A percentile compares a stretch with the other conserved stretches of the same genome.
These are phyloP conservation scores for Orbilia javanica DNA, from an alignment of 2,329 filamentous ascomycete species.

Conservation along the genomic window DNA sequence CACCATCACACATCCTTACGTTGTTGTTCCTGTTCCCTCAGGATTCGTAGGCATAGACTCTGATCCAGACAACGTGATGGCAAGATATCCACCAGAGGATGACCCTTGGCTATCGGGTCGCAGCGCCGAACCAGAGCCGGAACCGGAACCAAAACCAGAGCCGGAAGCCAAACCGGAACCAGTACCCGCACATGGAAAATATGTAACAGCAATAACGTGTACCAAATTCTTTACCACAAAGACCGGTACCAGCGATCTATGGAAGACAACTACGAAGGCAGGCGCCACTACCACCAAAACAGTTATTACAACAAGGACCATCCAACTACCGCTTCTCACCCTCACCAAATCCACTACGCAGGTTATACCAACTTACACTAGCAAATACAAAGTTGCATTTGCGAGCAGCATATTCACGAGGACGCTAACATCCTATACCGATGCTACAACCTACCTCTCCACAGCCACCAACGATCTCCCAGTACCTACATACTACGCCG, in stretches of 20 bases:
- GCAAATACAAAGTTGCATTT: not conserved
- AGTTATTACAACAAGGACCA: not conserved
- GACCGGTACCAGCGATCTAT: constrained; percentile 40
- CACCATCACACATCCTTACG: constrained; percentile 17
- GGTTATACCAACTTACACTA: not conserved
- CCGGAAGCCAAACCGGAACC: constrained; percentile 3
- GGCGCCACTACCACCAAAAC: constrained; percentile 14
- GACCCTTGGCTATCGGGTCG: too few species aligned
- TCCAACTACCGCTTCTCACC: not conserved
- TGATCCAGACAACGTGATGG: constrained; percentile 14
- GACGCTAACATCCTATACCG: constrained; percentile 9
- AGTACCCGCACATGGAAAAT: not conserved
- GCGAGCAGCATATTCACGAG: not conserved
- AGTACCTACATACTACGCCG: not conserved
- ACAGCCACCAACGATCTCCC: constrained; percentile 12
- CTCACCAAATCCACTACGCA: not conserved
- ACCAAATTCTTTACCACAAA: constrained; percentile 28
- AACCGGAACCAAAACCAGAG: not conserved
- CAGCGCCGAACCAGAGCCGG: too few species aligned
- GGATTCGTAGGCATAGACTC: constrained; percentile 20
- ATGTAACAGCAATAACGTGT: constrained; percentile 23
- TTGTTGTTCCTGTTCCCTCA: not conserved
- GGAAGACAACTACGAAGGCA: constrained; percentile 35
- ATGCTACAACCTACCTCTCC: constrained; percentile 9
- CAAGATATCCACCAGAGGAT: too few species aligned